These are phyloP conservation scores for Exophiala viscosa DNA, from an alignment of 2,329 filamentous ascomycete genomes.

Conservation along the genomic window DNA sequence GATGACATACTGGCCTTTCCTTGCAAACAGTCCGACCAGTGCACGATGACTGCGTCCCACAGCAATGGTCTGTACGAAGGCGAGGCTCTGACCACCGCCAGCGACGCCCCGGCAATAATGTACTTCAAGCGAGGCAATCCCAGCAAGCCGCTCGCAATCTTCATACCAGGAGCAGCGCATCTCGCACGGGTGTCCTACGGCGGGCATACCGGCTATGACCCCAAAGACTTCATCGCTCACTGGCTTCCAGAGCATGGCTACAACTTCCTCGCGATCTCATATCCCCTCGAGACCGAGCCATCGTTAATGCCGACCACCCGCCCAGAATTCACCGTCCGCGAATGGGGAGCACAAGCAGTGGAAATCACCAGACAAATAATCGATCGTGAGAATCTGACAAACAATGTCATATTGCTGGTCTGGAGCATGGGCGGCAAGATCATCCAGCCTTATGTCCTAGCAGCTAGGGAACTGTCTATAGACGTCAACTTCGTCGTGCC, in stretches of 20 bases:
- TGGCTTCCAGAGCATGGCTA: not conserved
- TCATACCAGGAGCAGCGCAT: constrained; percentile 6
- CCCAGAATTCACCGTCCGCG: not conserved
- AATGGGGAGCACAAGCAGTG: constrained; percentile 4
- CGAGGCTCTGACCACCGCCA: not conserved
- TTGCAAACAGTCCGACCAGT: not conserved
- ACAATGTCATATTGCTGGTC: not conserved
- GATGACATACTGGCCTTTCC: not conserved
- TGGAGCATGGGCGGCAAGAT: constrained; percentile 9
- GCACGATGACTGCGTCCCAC: not conserved
- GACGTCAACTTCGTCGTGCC: not conserved
- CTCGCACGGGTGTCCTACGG: constrained; percentile 6
- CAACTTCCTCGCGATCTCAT: constrained; percentile 4
- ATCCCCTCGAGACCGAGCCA: constrained; percentile 2
- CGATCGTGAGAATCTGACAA: not conserved
- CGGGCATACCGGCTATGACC: not conserved
- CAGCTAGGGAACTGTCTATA: not conserved
- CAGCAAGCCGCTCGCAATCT: not conserved
- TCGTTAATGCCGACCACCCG: not conserved
- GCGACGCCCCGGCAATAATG: constrained; percentile 4
- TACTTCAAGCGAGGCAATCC: constrained; percentile 2
- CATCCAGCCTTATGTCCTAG: not conserved
- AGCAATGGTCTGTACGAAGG: not conserved
- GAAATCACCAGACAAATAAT: not conserved
- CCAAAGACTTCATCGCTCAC: constrained; percentile 1